A percentile compares a stretch with the other conserved stretches of the same genome.
These are phyloP conservation scores for Clonostachys sp. DNA, from an alignment of 2,329 filamentous ascomycete species.

Conservation along the genomic window DNA sequence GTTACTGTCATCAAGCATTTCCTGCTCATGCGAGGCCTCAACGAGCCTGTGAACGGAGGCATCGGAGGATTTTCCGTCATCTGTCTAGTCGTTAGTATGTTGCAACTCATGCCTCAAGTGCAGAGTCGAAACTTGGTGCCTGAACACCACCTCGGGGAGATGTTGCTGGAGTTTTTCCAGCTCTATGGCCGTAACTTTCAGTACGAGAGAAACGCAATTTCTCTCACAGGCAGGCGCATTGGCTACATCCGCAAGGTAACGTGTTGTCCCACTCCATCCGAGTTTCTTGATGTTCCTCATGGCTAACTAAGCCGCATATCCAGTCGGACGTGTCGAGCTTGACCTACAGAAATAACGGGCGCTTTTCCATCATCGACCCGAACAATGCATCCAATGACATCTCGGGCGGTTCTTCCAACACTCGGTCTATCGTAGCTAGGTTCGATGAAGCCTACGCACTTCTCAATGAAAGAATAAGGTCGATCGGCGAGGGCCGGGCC, in stretches of 20 bases:
- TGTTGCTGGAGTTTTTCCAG: constrained; percentile 84
- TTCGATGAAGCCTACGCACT: constrained; percentile 57
- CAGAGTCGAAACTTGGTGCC: constrained; percentile 55
- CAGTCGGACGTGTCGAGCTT: constrained; percentile 39
- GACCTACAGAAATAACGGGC: constrained; percentile 55
- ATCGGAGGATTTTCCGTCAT: constrained; percentile 93
- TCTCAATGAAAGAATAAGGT: constrained; percentile 9
- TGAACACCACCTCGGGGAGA: constrained; percentile 68
- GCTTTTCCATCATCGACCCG: constrained; percentile 87
- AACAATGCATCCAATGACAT: constrained; percentile 86
- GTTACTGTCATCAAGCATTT: constrained; percentile 92
- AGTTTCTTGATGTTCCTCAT: background rate
- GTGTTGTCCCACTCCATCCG: constrained; percentile 11
- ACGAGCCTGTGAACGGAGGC: constrained; percentile 87
- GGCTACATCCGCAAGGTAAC: constrained; percentile 71
- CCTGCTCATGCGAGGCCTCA: constrained; percentile 80
- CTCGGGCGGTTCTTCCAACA: constrained; percentile 76
- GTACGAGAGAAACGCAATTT: constrained; percentile 65
- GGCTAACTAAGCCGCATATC: background rate
- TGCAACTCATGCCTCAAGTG: constrained; percentile 73
- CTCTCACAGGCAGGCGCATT: constrained; percentile 42
- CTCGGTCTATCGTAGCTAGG: constrained; percentile 57
- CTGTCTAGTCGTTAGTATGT: constrained; percentile 84
- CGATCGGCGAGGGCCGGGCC: constrained; percentile 30
- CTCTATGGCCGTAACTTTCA: constrained; percentile 85